Evolutionary conservation across 2,329 filamentous ascomycete genomes (phyloP), one percentile per base, ranked within the genome.

Genomic region (Phaeomoniella chlamydospora): DNA sequence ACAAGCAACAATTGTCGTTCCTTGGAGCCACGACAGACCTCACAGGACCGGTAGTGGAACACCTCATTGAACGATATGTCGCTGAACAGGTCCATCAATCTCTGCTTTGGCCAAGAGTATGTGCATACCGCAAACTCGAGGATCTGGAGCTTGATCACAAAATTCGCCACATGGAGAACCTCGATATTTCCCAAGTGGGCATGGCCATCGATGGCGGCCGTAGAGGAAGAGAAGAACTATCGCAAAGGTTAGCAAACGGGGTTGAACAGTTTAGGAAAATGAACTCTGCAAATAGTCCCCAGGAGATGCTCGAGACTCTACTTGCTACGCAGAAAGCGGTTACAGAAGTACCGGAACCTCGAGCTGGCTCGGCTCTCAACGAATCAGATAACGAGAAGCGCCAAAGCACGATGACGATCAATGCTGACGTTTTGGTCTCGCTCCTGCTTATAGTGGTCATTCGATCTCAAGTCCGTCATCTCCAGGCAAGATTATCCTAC

Each of bases 181-280:
- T 98, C 38, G 90, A 98, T 56, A 81, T 98, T 36, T 90, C 86
- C 2, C 90, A 98, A 57, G 76, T 98, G 12, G 90, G 90, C 1
- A 86, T 98, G 36, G 68, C 74, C 3, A 83, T 94, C 32, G 80
- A 87, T 40, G 81, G 81, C 31, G 84, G 84, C 1, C 71, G 72
- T 36, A 70, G 70, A 45, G 83, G 77, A 19, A 96, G 94, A 52
- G 75, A 84, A 42, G 81, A 90, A 48, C 68, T 98, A 18, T 76
- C 83, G 3, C 67, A 77, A 15, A 74, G 86, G 35, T 68, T 98
- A 4, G 74, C 73, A 3, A 76, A 74, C 39, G 90, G 83, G 3
- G 78, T 94, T 5, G 82, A 90, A 18, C 80, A 87, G 50, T 96
- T 98, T 56, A 80, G 82, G 48, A 92, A 82, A 51, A 85, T 96